A percentile compares a stretch with the other conserved stretches of the same genome.
phyloP scores from a whole-genome alignment of 345 rosid species.

The Aquilaria sinensis region DNA sequence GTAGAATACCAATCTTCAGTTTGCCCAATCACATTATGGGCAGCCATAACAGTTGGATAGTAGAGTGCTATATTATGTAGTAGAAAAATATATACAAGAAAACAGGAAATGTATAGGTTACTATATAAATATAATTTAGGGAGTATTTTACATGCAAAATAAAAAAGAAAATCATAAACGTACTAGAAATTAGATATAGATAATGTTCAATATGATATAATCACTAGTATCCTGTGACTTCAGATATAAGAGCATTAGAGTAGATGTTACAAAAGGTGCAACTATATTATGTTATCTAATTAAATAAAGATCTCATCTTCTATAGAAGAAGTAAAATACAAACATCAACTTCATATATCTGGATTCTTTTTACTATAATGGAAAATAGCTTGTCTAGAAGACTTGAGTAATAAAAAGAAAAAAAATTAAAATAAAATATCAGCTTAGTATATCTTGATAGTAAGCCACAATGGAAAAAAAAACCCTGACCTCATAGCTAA shows the following conservation, averaged over 20 bases:
- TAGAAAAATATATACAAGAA: conserved; percentile 45
- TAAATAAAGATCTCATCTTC: background rate
- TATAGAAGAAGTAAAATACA: background rate
- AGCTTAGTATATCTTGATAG: too few species aligned
- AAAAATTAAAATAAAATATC: too few species aligned
- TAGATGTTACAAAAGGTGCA: background rate
- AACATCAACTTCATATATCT: too few species aligned
- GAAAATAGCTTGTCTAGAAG: too few species aligned
- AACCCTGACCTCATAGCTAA: too few species aligned
- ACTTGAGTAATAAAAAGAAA: too few species aligned
- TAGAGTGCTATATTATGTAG: conserved; percentile 87
- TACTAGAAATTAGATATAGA: conserved; percentile 6
- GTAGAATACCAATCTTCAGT: conserved; percentile 91
- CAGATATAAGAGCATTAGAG: background rate
- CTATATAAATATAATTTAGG: conserved; percentile 34
- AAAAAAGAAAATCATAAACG: conserved; percentile 4
- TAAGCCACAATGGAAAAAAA: too few species aligned
- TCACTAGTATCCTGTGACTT: background rate
- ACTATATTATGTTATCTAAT: background rate
- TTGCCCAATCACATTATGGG: conserved; percentile 86
- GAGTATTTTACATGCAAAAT: conserved; percentile 15
- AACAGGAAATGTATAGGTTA: conserved; percentile 42
- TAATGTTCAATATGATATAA: conserved; percentile 5
- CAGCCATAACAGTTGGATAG: conserved; percentile 72
- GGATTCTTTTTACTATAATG: too few species aligned